Evolutionary conservation across 345 rosid species (phyloP).

Genomic region (Nasturtium officinale): DNA sequence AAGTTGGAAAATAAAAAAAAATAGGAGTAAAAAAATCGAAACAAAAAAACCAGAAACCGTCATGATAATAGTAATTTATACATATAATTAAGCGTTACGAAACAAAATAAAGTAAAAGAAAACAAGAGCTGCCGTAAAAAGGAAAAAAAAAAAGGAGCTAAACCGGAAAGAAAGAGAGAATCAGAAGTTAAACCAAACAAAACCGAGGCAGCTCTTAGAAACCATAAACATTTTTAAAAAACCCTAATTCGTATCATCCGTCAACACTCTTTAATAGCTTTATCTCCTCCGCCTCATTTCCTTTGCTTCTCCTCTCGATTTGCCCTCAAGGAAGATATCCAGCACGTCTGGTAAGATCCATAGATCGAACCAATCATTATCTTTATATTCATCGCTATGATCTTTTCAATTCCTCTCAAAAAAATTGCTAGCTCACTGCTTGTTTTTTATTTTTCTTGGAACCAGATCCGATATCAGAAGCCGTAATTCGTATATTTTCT

Average conservation of each 20-base stretch:
- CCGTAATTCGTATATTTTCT: constrained; percentile 31
- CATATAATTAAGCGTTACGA: not conserved
- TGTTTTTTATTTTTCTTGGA: constrained; percentile 29
- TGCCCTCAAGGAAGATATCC: constrained; percentile 30
- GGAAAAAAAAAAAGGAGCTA: not conserved
- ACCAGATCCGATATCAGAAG: constrained; percentile 61
- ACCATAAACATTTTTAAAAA: constrained; percentile 4
- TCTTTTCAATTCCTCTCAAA: not conserved
- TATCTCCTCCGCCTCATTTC: constrained; percentile 33
- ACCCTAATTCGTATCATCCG: constrained; percentile 30
- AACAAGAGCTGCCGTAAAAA: not conserved
- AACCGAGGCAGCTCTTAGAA: constrained; percentile 21
- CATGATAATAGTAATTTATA: not conserved
- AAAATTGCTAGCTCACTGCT: not conserved
- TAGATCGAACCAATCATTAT: not conserved
- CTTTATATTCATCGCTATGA: not conserved
- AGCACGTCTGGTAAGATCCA: constrained; percentile 37
- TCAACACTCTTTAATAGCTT: constrained; percentile 16
- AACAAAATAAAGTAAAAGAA: not conserved
- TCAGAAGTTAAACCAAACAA: not conserved
- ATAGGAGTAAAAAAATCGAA: too few relatives aligned
- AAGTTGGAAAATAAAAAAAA: not conserved
- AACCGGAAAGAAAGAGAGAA: constrained; percentile 3
- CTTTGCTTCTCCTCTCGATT: constrained; percentile 16
- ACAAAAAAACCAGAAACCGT: too few relatives aligned